Evolutionary conservation across 1,284 basidiomycete genomes (phyloP).

Genomic region (Xerocomus nothofagi): DNA sequence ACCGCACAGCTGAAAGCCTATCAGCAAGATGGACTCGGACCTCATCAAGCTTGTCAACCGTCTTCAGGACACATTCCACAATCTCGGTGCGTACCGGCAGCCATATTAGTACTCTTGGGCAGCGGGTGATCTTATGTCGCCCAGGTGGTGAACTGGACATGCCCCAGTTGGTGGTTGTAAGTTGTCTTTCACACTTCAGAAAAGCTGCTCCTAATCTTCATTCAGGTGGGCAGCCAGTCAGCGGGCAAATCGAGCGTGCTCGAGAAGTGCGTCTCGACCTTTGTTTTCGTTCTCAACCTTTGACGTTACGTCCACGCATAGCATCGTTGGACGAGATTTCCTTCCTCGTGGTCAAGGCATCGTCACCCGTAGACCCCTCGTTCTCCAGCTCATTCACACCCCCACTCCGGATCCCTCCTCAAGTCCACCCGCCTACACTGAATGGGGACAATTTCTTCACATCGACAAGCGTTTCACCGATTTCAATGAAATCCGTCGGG

Average conservation of each 20-base stretch:
- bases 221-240: slow-evolving; percentile 82
- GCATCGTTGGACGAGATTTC: slow-evolving; percentile 95
- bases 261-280: slow-evolving; percentile 62
- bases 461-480: slow-evolving; percentile 96
- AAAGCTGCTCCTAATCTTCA: background rate
- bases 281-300: slow-evolving; percentile 5
- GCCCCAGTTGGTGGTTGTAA: slow-evolving; percentile 80
- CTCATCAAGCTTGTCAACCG: slow-evolving; percentile 95
- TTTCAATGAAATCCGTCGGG: slow-evolving; percentile 90
- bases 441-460: slow-evolving; percentile 98
- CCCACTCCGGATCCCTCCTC: slow-evolving; percentile 53
- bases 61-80: slow-evolving; percentile 87
- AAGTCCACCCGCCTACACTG: slow-evolving; percentile 53
- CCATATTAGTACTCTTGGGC: slow-evolving; percentile 9
- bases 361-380: slow-evolving; percentile 91
- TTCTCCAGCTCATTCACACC: slow-evolving; percentile 94
- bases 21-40: slow-evolving; percentile 80
- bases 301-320: slow-evolving; percentile 33
- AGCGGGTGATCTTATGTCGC: slow-evolving; percentile 18
- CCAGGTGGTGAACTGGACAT: slow-evolving; percentile 83
- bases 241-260: slow-evolving; percentile 85
- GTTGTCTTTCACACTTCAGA: slow-evolving; percentile 27
- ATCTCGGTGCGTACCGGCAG: slow-evolving; percentile 58
- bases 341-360: slow-evolving; percentile 93
- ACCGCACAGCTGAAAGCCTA: slow-evolving; percentile 3